Evolutionary conservation across 345 rosid species (phyloP).

Genomic region (Heritiera littoralis): DNA sequence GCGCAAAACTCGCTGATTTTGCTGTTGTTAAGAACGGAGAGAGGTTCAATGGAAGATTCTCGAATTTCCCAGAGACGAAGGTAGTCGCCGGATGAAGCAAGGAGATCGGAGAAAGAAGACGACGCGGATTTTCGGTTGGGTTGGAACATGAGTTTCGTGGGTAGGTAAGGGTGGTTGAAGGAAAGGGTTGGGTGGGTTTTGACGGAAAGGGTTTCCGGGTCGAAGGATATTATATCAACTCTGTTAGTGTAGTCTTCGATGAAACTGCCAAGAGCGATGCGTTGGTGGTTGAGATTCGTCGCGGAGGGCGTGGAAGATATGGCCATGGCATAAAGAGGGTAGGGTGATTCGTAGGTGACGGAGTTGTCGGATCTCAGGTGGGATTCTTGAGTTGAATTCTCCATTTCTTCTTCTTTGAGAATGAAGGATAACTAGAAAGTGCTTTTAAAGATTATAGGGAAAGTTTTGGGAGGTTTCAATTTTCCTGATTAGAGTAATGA

Average conservation of each 20-base stretch:
- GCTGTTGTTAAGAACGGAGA: slow-evolving; percentile 66
- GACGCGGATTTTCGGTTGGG: slow-evolving; percentile 35
- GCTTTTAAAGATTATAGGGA: background rate
- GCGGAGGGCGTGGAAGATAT: slow-evolving; percentile 48
- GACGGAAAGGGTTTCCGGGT: slow-evolving; percentile 64
- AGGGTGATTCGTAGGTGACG: slow-evolving; percentile 80
- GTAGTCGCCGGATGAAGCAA: slow-evolving; percentile 82
- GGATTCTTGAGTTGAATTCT: slow-evolving; percentile 80
- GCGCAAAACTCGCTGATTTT: slow-evolving; percentile 76
- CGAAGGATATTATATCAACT: slow-evolving; percentile 79
- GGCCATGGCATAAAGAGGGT: slow-evolving; percentile 86
- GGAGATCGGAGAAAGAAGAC: slow-evolving; percentile 45
- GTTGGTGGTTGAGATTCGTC: slow-evolving; percentile 38
- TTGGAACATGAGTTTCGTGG: slow-evolving; percentile 79
- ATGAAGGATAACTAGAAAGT: background rate
- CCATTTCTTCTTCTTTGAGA: slow-evolving; percentile 39
- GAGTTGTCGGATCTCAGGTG: slow-evolving; percentile 70
- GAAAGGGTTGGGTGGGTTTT: slow-evolving; percentile 57
- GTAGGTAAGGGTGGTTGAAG: slow-evolving; percentile 77
- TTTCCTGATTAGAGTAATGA: background rate
- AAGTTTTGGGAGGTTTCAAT: background rate
- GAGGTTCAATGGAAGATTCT: slow-evolving; percentile 46
- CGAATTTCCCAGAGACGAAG: slow-evolving; percentile 74
- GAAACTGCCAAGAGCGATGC: slow-evolving; percentile 90
- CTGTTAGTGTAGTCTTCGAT: slow-evolving; percentile 81